phyloP scores from a whole-genome alignment of 2,329 filamentous ascomycete genomes.

The Pseudonectria buxi region DNA sequence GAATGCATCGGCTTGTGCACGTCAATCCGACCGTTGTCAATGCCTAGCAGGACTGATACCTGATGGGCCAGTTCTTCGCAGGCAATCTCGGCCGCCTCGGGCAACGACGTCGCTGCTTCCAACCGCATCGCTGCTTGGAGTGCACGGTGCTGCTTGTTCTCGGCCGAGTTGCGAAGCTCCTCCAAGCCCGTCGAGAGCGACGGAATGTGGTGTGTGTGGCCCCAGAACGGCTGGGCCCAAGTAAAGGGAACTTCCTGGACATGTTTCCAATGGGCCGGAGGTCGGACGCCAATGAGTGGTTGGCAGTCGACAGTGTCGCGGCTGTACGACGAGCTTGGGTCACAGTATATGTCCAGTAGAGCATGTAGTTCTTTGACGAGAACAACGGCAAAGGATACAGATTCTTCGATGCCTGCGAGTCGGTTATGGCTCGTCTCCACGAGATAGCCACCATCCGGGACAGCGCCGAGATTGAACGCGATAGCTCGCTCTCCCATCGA shows the following conservation, averaged over 20 bases:
- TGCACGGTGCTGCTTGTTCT: too few relatives aligned
- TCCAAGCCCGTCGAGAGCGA: not conserved
- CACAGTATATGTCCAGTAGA: not conserved
- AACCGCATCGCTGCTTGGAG: too few relatives aligned
- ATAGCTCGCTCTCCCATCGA: not conserved
- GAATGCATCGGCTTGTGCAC: constrained; percentile 12
- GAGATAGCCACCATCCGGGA: not conserved
- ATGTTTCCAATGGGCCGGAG: not conserved
- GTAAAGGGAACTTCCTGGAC: not conserved
- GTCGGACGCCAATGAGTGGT: not conserved
- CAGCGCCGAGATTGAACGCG: not conserved
- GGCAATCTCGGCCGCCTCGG: not conserved
- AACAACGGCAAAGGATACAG: not conserved
- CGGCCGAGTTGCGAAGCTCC: too few relatives aligned
- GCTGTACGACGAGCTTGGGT: not conserved
- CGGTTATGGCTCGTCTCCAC: not conserved
- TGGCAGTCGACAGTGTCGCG: not conserved
- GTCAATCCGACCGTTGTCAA: too few relatives aligned
- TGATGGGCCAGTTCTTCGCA: not conserved
- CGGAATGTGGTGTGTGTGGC: not conserved
- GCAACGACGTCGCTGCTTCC: not conserved
- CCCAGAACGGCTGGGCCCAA: not conserved
- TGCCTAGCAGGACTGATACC: not conserved
- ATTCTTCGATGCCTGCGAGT: not conserved
- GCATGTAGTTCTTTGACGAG: not conserved